Evolutionary conservation across 768 basidiomycete genomes (phyloP).

Genomic region (Mycena filopes): DNA sequence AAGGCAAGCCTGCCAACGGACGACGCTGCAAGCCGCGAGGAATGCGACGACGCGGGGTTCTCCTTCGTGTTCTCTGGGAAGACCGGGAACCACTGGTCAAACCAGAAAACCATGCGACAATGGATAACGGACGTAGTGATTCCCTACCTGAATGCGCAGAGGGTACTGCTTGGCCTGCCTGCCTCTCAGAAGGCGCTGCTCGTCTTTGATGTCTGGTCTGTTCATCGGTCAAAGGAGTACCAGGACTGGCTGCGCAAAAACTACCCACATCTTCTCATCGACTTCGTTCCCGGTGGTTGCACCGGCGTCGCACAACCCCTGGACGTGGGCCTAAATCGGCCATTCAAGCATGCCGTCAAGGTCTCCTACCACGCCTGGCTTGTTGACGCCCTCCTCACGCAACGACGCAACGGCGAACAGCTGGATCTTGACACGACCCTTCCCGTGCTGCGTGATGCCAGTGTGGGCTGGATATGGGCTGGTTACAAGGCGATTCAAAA

Average conservation of each 20-base stretch:
- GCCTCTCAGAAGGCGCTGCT: too few relatives aligned
- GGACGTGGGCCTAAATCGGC: not conserved
- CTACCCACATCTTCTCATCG: not conserved
- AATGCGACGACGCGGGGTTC: slow-evolving; percentile 27
- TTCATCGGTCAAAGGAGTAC: not conserved
- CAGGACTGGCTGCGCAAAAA: not conserved
- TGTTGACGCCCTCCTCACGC: not conserved
- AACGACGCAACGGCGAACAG: slow-evolving; percentile 1
- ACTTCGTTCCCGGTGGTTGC: not conserved
- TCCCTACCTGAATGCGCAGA: too few relatives aligned
- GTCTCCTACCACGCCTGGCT: not conserved
- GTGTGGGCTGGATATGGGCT: slow-evolving; percentile 36
- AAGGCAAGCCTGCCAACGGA: slow-evolving; percentile 26
- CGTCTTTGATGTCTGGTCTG: not conserved
- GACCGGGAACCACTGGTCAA: too few relatives aligned
- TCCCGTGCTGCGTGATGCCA: too few relatives aligned
- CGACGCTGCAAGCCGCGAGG: not conserved
- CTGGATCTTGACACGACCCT: slow-evolving; percentile 30
- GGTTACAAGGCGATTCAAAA: slow-evolving; percentile 35
- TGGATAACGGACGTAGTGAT: too few relatives aligned
- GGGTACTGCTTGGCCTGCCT: too few relatives aligned
- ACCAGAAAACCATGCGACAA: too few relatives aligned
- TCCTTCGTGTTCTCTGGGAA: slow-evolving; percentile 35
- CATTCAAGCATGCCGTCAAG: too few relatives aligned
- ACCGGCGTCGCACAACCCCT: not conserved